Conservation (phyloP, 495 filamentous ascomycete species). For the Stereocaulon alpinum region DNA sequence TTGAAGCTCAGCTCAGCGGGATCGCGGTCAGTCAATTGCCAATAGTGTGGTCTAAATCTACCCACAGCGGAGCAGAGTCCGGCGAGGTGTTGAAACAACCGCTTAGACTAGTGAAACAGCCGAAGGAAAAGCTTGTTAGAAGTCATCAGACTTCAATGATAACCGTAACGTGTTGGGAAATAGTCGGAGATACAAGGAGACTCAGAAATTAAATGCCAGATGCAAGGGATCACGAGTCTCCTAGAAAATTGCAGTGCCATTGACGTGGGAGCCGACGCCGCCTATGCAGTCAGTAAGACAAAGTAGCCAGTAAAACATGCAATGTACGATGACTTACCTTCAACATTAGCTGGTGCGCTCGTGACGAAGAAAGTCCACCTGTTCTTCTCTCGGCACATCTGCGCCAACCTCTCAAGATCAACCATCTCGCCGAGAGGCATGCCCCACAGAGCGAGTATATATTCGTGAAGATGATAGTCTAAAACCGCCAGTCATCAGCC, state of each 20-base stretch:
- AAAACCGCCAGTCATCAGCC: neutral
- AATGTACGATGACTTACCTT: constrained; percentile 1
- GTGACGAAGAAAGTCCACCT: constrained; percentile 62
- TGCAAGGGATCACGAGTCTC: neutral
- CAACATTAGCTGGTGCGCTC: constrained; percentile 36
- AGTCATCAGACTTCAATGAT: too few species aligned
- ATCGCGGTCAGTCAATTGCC: too few species aligned
- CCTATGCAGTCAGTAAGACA: neutral
- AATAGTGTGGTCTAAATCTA: too few species aligned
- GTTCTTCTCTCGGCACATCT: constrained; percentile 38
- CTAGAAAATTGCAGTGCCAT: constrained; percentile 10
- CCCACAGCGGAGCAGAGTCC: too few species aligned
- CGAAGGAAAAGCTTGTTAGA: too few species aligned
- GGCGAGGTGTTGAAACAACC: too few species aligned
- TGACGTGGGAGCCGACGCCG: constrained; percentile 8
- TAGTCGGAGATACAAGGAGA: too few species aligned
- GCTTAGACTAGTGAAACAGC: too few species aligned
- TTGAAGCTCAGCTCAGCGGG: too few species aligned
- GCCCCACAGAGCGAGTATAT: constrained; percentile 53
- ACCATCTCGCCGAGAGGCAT: constrained; percentile 52
- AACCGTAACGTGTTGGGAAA: too few species aligned
- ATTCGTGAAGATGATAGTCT: constrained; percentile 17
- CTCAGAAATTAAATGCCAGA: too few species aligned
- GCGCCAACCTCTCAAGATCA: constrained; percentile 43
- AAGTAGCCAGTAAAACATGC: too few species aligned